Evolutionary conservation across 805 yeast species (phyloP), one percentile per base, ranked within the genome.

Genomic region (Candida vartiovaarae): DNA sequence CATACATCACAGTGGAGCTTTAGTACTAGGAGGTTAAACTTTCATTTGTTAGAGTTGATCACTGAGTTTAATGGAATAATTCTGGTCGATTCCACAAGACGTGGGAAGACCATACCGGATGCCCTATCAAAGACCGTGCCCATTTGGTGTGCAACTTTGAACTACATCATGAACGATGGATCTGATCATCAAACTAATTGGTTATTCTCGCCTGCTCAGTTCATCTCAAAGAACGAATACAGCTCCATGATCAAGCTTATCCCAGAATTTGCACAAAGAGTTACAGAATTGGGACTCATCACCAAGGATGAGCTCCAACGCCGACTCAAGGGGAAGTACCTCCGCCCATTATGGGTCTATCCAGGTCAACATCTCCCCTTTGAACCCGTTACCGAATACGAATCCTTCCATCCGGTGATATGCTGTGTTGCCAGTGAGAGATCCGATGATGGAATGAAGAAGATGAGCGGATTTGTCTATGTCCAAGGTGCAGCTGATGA

Each of bases 401-500:
- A 51, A 2, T 60, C 57, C 8, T 67, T 71, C 46, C 56, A 63
- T 43, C 71, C 85, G 28, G 41, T 76, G 8, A 54, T 78, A 7
- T 63, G 76, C 40, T 70, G 86, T 40, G 81, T 88, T 0, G 82
- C 84, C 0, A 82, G 90, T 36, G 67, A 70, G 44, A 70, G 68
- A 56, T 75, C 72, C 20, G 82, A 77, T 50, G 86, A 80, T 59
- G 87, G 85, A 6, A 63, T 65, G 6, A 71, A 66, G 40, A 64
- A 64, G 39, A 53, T 71, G 39, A 46, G 60, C 7, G 82, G 79
- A 0, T 81, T 64, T 50, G 62, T 71, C 0, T 89, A 89, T 56
- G 84, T 88, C 1, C 96, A 88, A 61, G 97, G 97, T 1, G 93
- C 96, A 0, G 96, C 93, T 0, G 97, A 89, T 61, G 96, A 90